phyloP scores from a whole-genome alignment of 2,329 filamentous ascomycete species.

The Claviceps sp. region DNA sequence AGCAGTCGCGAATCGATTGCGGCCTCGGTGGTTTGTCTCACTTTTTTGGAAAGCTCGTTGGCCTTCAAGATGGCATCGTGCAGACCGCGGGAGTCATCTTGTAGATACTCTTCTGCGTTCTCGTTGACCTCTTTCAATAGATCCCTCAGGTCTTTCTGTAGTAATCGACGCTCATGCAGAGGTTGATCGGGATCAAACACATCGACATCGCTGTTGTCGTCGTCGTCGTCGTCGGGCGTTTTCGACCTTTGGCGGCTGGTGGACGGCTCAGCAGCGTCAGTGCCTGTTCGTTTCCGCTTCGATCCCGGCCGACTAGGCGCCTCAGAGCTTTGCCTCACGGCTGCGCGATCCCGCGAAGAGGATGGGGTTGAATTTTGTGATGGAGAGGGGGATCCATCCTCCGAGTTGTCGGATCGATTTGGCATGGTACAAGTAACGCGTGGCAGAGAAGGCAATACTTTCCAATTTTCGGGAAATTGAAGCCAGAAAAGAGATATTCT shows the following conservation, averaged over 20 bases:
- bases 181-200: slow-evolving; percentile 76
- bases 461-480: too few relatives aligned
- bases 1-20: slow-evolving; percentile 81
- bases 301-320: slow-evolving; percentile 12
- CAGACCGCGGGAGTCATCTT: slow-evolving; percentile 50
- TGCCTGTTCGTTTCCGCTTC: slow-evolving; percentile 21
- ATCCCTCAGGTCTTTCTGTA: slow-evolving; percentile 58
- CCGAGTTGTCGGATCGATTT: slow-evolving; percentile 10
- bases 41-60: slow-evolving; percentile 50
- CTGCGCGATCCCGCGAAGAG: slow-evolving; percentile 10
- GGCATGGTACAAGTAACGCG: slow-evolving; percentile 10
- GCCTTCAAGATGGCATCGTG: slow-evolving; percentile 52
- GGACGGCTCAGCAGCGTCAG: slow-evolving; percentile 11
- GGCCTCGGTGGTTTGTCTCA: slow-evolving; percentile 83
- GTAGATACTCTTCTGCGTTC: slow-evolving; percentile 60
- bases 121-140: slow-evolving; percentile 49
- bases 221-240: slow-evolving; percentile 4
- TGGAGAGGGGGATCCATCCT: slow-evolving; percentile 10
- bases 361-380: slow-evolving; percentile 9
- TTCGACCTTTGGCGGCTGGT: slow-evolving; percentile 11
- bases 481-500: too few relatives aligned
- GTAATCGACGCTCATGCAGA: slow-evolving; percentile 53
- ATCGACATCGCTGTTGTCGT: slow-evolving; percentile 17
- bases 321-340: slow-evolving; percentile 14
- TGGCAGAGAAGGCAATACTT: neutral